Percentiles rank a stretch among this genome's conserved stretches.
phyloP scores from a whole-genome alignment of 2,329 filamentous ascomycete species.

The Colletotrichum sp. region DNA sequence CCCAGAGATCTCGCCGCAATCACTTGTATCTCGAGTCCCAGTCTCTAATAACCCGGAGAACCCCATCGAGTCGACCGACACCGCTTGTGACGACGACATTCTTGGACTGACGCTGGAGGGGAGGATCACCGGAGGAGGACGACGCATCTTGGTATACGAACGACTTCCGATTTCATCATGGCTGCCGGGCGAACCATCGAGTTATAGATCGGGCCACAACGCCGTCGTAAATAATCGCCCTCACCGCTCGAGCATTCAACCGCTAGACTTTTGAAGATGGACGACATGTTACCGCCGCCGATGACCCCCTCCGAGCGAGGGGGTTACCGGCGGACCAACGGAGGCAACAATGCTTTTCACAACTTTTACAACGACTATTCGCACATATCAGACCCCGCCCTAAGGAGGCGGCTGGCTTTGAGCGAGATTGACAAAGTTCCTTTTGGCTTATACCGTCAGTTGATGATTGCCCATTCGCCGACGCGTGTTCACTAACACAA shows the following conservation, averaged over 20 bases:
- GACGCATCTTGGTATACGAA: background rate
- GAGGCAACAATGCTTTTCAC: conserved; percentile 73
- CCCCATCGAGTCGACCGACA: background rate
- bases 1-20: background rate
- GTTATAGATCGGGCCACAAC: conserved; percentile 9
- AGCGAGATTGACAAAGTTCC: conserved; percentile 82
- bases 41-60: background rate
- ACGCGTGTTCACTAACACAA: background rate
- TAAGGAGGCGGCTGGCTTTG: conserved; percentile 76
- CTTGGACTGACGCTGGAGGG: background rate
- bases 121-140: background rate
- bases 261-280: conserved; percentile 12
- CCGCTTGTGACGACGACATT: background rate
- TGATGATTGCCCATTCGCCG: background rate
- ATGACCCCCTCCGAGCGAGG: conserved; percentile 36
- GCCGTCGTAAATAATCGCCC: background rate
- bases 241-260: background rate
- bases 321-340: conserved; percentile 49
- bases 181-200: background rate
- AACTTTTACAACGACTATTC: conserved; percentile 76
- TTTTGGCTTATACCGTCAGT: conserved; percentile 72
- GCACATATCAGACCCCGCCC: conserved; percentile 74
- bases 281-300: conserved; percentile 48
- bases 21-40: background rate
- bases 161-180: background rate